Conservation (phyloP, 345 rosid species). For the Arabis alpina region DNA sequence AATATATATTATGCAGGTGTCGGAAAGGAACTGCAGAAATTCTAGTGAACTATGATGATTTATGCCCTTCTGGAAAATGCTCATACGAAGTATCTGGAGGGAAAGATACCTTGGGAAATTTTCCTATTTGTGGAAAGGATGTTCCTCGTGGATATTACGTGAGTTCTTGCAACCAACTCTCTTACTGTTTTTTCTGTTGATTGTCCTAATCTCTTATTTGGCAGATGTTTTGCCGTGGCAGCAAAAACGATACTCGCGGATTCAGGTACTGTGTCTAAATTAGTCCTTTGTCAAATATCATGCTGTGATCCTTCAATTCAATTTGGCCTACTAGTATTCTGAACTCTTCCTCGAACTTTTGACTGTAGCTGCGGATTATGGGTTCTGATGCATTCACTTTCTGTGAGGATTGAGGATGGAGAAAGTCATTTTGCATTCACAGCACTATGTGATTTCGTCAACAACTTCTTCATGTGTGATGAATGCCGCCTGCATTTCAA, state of each 20-base stretch:
- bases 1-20: conserved; percentile 62
- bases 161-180: conserved; percentile 21
- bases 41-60: conserved; percentile 83
- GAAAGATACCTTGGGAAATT: conserved; percentile 50
- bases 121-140: conserved; percentile 91
- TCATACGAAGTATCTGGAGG: conserved; percentile 49
- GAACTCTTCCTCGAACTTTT: conserved; percentile 18
- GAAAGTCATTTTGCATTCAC: conserved; percentile 85
- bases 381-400: conserved; percentile 94
- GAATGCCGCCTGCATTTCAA: conserved; percentile 94
- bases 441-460: conserved; percentile 78
- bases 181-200: conserved; percentile 23
- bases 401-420: conserved; percentile 83
- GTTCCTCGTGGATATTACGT: conserved; percentile 99
- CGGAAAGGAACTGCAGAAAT: conserved; percentile 93
- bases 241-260: conserved; percentile 93
- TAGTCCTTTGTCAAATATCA: not conserved
- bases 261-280: conserved; percentile 65
- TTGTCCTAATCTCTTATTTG: conserved; percentile 40
- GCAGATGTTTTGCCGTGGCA: conserved; percentile 99
- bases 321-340: not conserved
- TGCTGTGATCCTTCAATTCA: not conserved
- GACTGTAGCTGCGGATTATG: conserved; percentile 94
- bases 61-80: conserved; percentile 60
- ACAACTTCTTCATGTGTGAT: conserved; percentile 89